phyloP scores from a whole-genome alignment of 1,139 yeast species.

The Debaryomyces coudertii region DNA sequence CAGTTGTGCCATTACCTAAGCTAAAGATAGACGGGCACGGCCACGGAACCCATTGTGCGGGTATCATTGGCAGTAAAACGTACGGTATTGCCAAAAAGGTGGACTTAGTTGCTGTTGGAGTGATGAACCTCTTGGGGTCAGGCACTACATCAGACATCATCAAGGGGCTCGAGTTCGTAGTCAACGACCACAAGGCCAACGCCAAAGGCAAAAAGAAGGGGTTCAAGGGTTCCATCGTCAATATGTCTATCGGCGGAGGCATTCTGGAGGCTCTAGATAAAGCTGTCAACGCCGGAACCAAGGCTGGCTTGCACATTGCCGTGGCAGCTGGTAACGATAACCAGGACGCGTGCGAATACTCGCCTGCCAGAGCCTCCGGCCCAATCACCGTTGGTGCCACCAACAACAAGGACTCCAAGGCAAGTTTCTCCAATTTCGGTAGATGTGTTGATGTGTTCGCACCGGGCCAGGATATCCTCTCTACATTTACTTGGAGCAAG shows the following conservation, averaged over 20 bases:
- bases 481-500: slow-evolving; percentile 43
- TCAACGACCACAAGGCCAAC: slow-evolving; percentile 38
- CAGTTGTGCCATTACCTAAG: slow-evolving; percentile 42
- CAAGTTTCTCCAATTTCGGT: slow-evolving; percentile 49
- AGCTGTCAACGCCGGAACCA: slow-evolving; percentile 47
- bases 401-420: slow-evolving; percentile 39
- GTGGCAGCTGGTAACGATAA: slow-evolving; percentile 52
- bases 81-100: slow-evolving; percentile 50
- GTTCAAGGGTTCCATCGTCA: slow-evolving; percentile 49
- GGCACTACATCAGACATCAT: slow-evolving; percentile 48
- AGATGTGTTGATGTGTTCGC: slow-evolving; percentile 49
- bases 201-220: slow-evolving; percentile 34
- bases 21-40: slow-evolving; percentile 55
- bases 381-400: slow-evolving; percentile 51
- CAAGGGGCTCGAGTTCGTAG: slow-evolving; percentile 48
- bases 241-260: slow-evolving; percentile 51
- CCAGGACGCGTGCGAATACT: slow-evolving; percentile 44
- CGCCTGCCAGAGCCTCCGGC: slow-evolving; percentile 49
- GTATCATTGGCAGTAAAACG: slow-evolving; percentile 45
- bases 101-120: slow-evolving; percentile 46
- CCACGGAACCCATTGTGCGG: slow-evolving; percentile 53
- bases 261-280: slow-evolving; percentile 43
- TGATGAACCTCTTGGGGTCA: slow-evolving; percentile 43
- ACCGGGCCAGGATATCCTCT: slow-evolving; percentile 46
- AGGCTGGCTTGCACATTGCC: slow-evolving; percentile 46